phyloP scores from a whole-genome alignment of 495 filamentous ascomycete genomes.

The Neurospora sp. region DNA sequence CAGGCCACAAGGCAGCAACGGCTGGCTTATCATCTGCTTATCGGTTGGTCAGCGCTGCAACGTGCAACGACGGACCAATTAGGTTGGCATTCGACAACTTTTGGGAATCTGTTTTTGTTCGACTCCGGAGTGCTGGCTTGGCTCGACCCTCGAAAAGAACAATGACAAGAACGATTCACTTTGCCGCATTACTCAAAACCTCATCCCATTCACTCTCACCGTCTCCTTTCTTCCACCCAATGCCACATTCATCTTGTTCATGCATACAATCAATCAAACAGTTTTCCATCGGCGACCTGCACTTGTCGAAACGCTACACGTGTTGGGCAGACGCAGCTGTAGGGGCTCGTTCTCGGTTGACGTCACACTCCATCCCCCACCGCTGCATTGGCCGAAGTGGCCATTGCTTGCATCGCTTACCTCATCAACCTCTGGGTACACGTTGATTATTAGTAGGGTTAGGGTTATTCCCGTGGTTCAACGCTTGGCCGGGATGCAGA shows the following conservation, averaged over 20 bases:
- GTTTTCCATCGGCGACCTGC: not conserved
- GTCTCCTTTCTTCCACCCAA: not conserved
- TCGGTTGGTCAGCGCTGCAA: not conserved
- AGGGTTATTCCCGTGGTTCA: not conserved
- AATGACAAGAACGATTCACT: not conserved
- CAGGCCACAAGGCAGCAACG: conserved; percentile 23
- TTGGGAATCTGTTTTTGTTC: not conserved
- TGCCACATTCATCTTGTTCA: not conserved
- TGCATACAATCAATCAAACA: not conserved
- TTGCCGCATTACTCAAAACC: not conserved
- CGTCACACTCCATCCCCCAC: not conserved
- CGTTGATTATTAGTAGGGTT: not conserved
- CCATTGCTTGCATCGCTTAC: not conserved
- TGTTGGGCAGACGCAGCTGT: not conserved
- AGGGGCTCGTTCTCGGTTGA: not conserved
- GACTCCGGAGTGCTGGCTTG: not conserved
- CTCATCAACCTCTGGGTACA: not conserved
- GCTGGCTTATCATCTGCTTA: not conserved
- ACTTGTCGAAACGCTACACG: not conserved
- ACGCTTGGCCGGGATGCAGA: too few relatives aligned
- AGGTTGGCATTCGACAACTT: not conserved
- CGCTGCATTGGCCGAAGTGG: not conserved
- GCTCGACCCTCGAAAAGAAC: not conserved
- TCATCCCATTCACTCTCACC: not conserved
- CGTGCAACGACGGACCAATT: not conserved